A percentile compares a stretch with the other conserved stretches of the same genome.
These are phyloP conservation scores for Houttuynia cordata DNA, from an alignment of 164 flowering plant genomes.

Conservation along the genomic window DNA sequence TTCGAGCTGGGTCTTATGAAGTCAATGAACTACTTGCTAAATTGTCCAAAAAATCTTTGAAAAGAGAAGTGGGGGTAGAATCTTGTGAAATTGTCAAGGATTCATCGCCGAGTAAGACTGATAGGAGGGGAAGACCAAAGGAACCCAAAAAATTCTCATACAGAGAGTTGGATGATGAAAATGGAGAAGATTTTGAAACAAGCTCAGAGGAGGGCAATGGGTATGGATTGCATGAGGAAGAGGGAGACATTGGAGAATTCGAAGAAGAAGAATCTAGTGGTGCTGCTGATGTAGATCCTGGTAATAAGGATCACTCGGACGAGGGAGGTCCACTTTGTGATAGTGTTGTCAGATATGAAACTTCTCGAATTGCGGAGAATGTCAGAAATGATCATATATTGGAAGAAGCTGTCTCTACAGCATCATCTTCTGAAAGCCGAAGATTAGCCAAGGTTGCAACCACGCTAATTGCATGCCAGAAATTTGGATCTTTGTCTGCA, in stretches of 20 bases:
- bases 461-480: conserved; percentile 65
- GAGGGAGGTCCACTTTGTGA: conserved; percentile 49
- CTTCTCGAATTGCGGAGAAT: conserved; percentile 26
- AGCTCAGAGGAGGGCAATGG: conserved; percentile 74
- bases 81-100: conserved; percentile 39
- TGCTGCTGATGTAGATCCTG: conserved; percentile 30
- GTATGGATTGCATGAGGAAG: conserved; percentile 62
- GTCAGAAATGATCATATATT: conserved; percentile 26
- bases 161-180: conserved; percentile 85
- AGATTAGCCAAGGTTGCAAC: conserved; percentile 41
- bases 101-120: conserved; percentile 30
- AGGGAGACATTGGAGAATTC: conserved; percentile 70
- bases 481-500: conserved; percentile 94
- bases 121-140: conserved; percentile 78
- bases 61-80: conserved; percentile 25
- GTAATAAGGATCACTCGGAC: conserved; percentile 37
- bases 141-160: conserved; percentile 49
- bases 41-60: conserved; percentile 72
- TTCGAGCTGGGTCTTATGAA: conserved; percentile 66
- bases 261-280: conserved; percentile 76
- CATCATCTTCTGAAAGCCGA: conserved; percentile 68
- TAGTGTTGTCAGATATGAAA: conserved; percentile 24
- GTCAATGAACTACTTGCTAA: conserved; percentile 61
- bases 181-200: conserved; percentile 70
- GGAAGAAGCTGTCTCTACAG: conserved; percentile 80